Evolutionary conservation across 805 yeast genomes (phyloP).

Genomic region (Maudiozyma bulderi): DNA sequence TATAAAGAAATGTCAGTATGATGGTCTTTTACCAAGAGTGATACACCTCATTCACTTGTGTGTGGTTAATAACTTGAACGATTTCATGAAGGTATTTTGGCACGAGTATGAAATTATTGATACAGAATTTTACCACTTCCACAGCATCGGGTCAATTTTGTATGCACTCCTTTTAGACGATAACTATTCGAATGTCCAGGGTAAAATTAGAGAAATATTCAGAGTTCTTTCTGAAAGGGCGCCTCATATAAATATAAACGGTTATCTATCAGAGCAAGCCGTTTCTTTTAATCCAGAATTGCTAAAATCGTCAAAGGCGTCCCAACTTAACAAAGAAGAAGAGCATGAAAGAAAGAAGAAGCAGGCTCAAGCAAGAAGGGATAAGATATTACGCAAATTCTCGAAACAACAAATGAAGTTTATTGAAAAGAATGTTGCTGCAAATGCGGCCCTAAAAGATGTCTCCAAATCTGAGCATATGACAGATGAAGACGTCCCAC

Average conservation of each 20-base stretch:
- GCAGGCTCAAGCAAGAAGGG: conserved; percentile 59
- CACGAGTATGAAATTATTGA: conserved; percentile 29
- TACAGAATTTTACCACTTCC: conserved; percentile 31
- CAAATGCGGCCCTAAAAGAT: not conserved
- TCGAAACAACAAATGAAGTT: conserved; percentile 73
- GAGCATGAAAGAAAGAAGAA: conserved; percentile 54
- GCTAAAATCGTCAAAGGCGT: conserved; percentile 21
- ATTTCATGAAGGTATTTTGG: conserved; percentile 30
- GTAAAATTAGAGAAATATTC: conserved; percentile 51
- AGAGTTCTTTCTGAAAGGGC: conserved; percentile 19
- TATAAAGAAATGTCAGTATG: conserved; percentile 35
- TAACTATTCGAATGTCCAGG: conserved; percentile 34
- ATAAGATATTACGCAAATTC: conserved; percentile 65
- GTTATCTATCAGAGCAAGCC: conserved; percentile 30
- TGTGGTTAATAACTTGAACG: conserved; percentile 34
- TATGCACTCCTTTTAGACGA: conserved; percentile 37
- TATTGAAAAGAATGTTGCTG: conserved; percentile 41
- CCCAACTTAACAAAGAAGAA: conserved; percentile 21
- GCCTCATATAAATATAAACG: conserved; percentile 27
- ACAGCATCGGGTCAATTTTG: conserved; percentile 32
- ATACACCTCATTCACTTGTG: conserved; percentile 66
- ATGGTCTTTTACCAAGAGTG: conserved; percentile 46
- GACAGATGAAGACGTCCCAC: conserved; percentile 10
- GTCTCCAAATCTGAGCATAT: not conserved
- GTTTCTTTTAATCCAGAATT: conserved; percentile 27